Evolutionary conservation across 2,329 filamentous ascomycete genomes (phyloP), one percentile per base, ranked within the genome.

Genomic region (Fragosphaeria purpurea): DNA sequence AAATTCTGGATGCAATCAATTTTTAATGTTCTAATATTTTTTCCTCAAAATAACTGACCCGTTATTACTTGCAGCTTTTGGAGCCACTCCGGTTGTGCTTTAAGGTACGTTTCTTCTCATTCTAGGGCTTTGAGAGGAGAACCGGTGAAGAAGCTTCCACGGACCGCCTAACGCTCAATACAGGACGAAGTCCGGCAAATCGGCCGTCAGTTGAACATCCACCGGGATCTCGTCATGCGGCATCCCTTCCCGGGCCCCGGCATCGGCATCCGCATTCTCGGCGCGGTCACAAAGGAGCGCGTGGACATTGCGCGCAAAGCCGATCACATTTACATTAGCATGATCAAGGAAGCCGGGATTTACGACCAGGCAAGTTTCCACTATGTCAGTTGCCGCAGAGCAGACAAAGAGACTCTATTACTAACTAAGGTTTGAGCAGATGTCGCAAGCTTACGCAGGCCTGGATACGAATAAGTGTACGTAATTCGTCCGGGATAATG

Each of bases 21-120:
- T 22, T 22, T 22, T 22, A 22, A 22, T 12, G 11, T 7, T 38
- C 35, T 4, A 11, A 34, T 9, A 5, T 9, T 11, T 40, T 37
- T 5, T 5, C 13, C 9, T 6, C 9, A 37, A 11, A 42, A 7
- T 10, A 5, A 8, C 8, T 45, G 13, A 45, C 33, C 44, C 32
- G 50, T 47, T 33, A 45, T 5, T 7, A 44, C 41, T 71, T 86
- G 44, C 82, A 85, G 67, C 73, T 88, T 38, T 86, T 93, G 55
- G 86, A 94, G 69, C 86, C 86, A 2, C 77, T 93, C 0, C 75
- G 85, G 42, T 82, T 87, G 62, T 72, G 93, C 34, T 91, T 90
- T 77, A 93, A 93, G 22, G 22, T 22, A 22, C 22, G 22, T 22
- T 22, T 22, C 22, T 22, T 22, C 22, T 22, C 22, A 22, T 22